Conservation (phyloP, 73 alveolate genomes). For the Stentor coeruleus region DNA sequence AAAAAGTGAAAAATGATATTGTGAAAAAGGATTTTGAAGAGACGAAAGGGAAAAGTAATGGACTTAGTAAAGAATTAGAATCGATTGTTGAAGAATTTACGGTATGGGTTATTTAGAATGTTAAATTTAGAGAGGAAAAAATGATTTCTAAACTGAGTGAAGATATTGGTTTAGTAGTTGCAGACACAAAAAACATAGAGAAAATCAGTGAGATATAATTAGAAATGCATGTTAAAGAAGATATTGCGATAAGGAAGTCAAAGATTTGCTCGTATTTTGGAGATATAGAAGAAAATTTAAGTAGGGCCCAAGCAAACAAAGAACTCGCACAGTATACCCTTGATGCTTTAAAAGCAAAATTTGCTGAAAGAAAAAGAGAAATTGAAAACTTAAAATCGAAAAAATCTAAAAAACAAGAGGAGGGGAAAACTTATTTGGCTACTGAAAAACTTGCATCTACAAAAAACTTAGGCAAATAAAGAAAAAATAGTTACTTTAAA, state of each 20-base stretch:
- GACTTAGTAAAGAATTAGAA: neutral
- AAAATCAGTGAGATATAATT: neutral
- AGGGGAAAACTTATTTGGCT: conserved; percentile 10
- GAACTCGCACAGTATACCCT: neutral
- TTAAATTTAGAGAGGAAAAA: neutral
- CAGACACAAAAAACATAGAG: conserved; percentile 5
- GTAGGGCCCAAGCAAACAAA: neutral
- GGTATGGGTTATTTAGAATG: neutral
- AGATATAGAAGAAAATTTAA: neutral
- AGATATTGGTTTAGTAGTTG: neutral
- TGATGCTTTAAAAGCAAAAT: neutral
- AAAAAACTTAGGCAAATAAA: too few relatives aligned
- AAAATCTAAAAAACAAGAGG: neutral
- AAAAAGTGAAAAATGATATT: neutral
- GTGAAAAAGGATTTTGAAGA: neutral
- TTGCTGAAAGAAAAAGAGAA: neutral
- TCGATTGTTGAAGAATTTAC: neutral
- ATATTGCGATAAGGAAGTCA: neutral
- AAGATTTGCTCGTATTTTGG: neutral
- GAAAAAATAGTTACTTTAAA: too few relatives aligned
- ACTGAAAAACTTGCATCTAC: conserved; percentile 6
- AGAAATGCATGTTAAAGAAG: conserved; percentile 7
- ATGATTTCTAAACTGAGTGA: neutral
- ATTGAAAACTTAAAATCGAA: neutral
- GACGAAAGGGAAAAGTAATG: neutral